phyloP scores from a whole-genome alignment of 495 filamentous ascomycete species.

The Xylaria bambusicola region DNA sequence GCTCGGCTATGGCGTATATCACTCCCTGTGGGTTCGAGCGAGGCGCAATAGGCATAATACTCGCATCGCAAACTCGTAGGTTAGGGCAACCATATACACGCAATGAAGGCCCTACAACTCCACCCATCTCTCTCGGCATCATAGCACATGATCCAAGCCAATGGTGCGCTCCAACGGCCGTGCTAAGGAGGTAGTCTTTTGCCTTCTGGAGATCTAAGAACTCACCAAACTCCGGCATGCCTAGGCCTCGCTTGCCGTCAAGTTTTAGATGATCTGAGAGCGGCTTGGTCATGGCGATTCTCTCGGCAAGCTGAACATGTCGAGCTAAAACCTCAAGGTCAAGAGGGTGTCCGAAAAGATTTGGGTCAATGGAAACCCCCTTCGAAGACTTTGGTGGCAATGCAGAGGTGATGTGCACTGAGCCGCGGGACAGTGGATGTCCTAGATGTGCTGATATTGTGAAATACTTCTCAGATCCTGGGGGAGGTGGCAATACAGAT shows the following conservation, averaged over 20 bases:
- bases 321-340: too few species aligned
- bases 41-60: slow-evolving; percentile 43
- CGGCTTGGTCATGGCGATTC: too few species aligned
- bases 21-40: slow-evolving; percentile 40
- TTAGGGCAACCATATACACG: slow-evolving; percentile 43
- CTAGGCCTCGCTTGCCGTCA: neutral
- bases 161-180: slow-evolving; percentile 34
- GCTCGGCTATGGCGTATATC: slow-evolving; percentile 51
- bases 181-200: slow-evolving; percentile 20
- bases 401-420: too few species aligned
- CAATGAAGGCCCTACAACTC: slow-evolving; percentile 2
- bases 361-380: too few species aligned
- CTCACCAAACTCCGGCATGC: neutral
- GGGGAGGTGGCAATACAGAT: too few species aligned
- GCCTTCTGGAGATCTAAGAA: slow-evolving; percentile 1
- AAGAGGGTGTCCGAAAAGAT: too few species aligned
- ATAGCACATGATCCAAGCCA: slow-evolving; percentile 20
- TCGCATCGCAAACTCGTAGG: slow-evolving; percentile 50
- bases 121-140: slow-evolving; percentile 6
- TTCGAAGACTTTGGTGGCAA: too few species aligned
- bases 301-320: too few species aligned
- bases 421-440: too few species aligned
- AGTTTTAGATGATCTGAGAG: too few species aligned
- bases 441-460: too few species aligned
- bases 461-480: too few species aligned